phyloP scores from a whole-genome alignment of 2,329 filamentous ascomycete genomes.

The Arthroderma sp. region DNA sequence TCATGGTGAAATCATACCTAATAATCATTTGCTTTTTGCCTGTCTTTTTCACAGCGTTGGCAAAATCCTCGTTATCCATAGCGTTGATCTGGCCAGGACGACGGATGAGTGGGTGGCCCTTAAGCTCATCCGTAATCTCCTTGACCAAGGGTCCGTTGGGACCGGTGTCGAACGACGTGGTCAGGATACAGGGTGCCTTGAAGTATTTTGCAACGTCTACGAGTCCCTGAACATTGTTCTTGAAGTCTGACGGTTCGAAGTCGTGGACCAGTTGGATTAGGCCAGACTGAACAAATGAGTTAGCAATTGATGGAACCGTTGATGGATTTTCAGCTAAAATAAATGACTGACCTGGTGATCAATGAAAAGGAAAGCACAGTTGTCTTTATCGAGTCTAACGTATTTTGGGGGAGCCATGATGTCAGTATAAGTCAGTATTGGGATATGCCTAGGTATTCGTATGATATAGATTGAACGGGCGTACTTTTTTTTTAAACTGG shows the following conservation, averaged over 20 bases:
- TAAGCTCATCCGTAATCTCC: constrained; percentile 56
- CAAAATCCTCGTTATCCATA: constrained; percentile 62
- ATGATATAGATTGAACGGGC: too few relatives aligned
- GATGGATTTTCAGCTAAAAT: background rate
- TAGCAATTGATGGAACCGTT: background rate
- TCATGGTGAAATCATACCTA: constrained; percentile 30
- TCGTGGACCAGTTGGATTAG: constrained; percentile 44
- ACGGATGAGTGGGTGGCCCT: constrained; percentile 50
- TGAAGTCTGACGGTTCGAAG: constrained; percentile 51
- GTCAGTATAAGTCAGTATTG: too few relatives aligned
- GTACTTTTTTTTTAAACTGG: too few relatives aligned
- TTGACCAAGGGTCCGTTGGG: constrained; percentile 59
- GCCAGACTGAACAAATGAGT: constrained; percentile 19
- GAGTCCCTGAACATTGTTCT: constrained; percentile 55
- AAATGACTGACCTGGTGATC: constrained; percentile 12
- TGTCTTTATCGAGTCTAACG: constrained; percentile 12
- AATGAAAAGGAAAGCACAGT: constrained; percentile 14
- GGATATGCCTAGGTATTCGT: too few relatives aligned
- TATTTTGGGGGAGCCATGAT: constrained; percentile 3
- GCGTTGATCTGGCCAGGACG: constrained; percentile 63
- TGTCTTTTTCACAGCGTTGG: constrained; percentile 49
- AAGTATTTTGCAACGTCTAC: constrained; percentile 54
- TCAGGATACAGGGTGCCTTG: constrained; percentile 55
- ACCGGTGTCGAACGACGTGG: constrained; percentile 54
- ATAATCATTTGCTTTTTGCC: constrained; percentile 59